Conservation (phyloP, 768 basidiomycete species). For the Suillus clintonianus region DNA sequence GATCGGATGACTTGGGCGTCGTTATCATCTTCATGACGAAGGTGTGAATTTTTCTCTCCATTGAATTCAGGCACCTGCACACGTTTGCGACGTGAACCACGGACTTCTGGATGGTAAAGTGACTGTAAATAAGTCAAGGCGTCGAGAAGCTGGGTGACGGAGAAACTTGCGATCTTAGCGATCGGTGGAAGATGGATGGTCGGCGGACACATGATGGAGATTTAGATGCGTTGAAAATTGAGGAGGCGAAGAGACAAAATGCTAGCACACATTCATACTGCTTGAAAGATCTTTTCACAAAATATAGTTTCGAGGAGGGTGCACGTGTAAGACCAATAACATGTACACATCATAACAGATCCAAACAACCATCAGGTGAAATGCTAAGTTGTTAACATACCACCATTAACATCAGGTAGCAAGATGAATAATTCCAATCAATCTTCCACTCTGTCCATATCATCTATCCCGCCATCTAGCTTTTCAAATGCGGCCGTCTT, state of each 20-base stretch:
- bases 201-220: conserved; percentile 36
- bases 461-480: conserved; percentile 15
- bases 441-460: conserved; percentile 21
- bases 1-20: conserved; percentile 39
- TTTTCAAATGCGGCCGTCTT: conserved; percentile 15
- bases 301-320: no score
- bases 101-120: conserved; percentile 64
- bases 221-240: neutral
- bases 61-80: neutral
- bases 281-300: neutral
- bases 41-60: neutral
- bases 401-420: no score
- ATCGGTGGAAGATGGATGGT: conserved; percentile 58
- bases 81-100: conserved; percentile 52
- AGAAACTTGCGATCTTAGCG: conserved; percentile 38
- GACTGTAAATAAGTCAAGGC: conserved; percentile 50
- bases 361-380: neutral
- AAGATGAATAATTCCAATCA: conserved; percentile 7
- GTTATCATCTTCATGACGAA: conserved; percentile 2
- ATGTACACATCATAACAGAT: neutral
- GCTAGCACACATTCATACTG: conserved; percentile 5
- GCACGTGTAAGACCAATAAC: no score
- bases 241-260: neutral
- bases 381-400: no score
- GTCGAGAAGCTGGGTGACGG: conserved; percentile 41